phyloP scores from a whole-genome alignment of 140 eudicot species.

The Anethum foeniculum region DNA sequence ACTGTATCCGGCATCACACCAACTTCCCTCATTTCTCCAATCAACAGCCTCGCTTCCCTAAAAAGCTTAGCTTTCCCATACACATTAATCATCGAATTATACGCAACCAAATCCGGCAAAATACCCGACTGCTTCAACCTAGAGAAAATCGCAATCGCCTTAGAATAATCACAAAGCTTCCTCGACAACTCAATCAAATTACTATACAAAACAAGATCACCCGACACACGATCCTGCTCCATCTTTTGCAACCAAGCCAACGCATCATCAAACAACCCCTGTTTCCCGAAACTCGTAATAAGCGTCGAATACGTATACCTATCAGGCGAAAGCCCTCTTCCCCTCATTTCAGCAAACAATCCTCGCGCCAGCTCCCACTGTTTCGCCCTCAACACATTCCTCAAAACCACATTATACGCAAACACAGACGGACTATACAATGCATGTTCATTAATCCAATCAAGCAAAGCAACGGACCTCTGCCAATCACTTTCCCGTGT shows the following conservation, averaged over 20 bases:
- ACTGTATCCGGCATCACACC: slow-evolving; percentile 65
- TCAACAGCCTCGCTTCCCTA: slow-evolving; percentile 52
- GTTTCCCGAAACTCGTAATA: slow-evolving; percentile 84
- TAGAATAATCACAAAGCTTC: slow-evolving; percentile 68
- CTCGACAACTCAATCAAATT: slow-evolving; percentile 84
- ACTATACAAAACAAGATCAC: slow-evolving; percentile 83
- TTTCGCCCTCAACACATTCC: slow-evolving; percentile 79
- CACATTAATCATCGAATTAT: slow-evolving; percentile 81
- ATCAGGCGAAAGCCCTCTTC: slow-evolving; percentile 62
- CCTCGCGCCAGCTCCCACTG: slow-evolving; percentile 76
- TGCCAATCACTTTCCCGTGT: slow-evolving; percentile 83
- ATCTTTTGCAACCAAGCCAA: slow-evolving; percentile 84
- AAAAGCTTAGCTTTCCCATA: slow-evolving; percentile 87
- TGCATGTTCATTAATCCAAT: slow-evolving; percentile 83
- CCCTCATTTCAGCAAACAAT: slow-evolving; percentile 95
- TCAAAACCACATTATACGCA: slow-evolving; percentile 77
- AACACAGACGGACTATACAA: slow-evolving; percentile 66
- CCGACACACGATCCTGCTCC: slow-evolving; percentile 80
- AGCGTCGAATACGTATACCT: slow-evolving; percentile 81
- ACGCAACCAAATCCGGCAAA: slow-evolving; percentile 71
- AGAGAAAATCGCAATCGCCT: slow-evolving; percentile 73
- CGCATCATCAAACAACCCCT: slow-evolving; percentile 78
- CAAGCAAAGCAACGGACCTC: slow-evolving; percentile 77
- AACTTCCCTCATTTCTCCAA: slow-evolving; percentile 60
- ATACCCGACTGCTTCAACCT: slow-evolving; percentile 65